These are phyloP conservation scores for Conringia planisiliqua DNA, from an alignment of 345 rosid genomes.

Conservation along the genomic window DNA sequence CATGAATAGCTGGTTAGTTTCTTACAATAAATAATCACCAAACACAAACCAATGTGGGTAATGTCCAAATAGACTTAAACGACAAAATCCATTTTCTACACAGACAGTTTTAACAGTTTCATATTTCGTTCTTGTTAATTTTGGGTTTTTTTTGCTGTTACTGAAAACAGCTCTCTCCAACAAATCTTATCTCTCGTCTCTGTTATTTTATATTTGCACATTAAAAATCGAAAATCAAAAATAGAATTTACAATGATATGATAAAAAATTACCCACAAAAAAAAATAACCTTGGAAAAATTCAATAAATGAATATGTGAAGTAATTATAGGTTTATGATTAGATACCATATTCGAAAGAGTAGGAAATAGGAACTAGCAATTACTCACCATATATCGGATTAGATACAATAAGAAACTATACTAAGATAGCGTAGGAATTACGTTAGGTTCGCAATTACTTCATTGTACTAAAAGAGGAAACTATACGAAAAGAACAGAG, in stretches of 20 bases:
- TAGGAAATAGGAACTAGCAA: too few species aligned
- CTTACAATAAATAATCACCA: neutral
- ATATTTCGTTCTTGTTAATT: neutral
- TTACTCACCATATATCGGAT: too few species aligned
- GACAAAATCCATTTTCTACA: neutral
- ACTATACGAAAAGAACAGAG: too few species aligned
- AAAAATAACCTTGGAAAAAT: too few species aligned
- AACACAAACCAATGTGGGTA: neutral
- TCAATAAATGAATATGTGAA: too few species aligned
- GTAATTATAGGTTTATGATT: too few species aligned
- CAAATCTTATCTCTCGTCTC: neutral
- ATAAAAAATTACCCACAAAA: too few species aligned
- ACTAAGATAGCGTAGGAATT: too few species aligned
- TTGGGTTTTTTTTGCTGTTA: neutral
- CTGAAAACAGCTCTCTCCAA: neutral
- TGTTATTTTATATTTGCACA: neutral
- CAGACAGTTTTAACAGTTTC: neutral
- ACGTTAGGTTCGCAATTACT: too few species aligned
- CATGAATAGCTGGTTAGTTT: neutral
- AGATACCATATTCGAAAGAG: too few species aligned
- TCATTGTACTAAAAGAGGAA: too few species aligned
- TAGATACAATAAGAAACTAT: too few species aligned
- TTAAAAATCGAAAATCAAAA: neutral
- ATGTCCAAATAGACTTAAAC: constrained; percentile 6
- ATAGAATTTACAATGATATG: neutral